phyloP scores from a whole-genome alignment of 1,139 yeast genomes.

The Magnusiomyces suaveolens region DNA sequence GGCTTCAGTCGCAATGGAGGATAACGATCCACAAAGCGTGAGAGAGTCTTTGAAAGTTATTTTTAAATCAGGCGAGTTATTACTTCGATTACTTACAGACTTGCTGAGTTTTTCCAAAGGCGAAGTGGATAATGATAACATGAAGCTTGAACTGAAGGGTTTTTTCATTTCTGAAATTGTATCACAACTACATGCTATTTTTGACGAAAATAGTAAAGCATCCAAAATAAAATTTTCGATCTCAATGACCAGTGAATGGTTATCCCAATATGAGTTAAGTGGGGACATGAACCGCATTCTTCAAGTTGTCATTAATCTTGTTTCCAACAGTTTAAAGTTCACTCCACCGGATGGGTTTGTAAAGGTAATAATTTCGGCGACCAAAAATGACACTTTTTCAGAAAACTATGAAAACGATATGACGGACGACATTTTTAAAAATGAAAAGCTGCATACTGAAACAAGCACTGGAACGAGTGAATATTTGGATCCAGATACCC shows the following conservation, averaged over 20 bases:
- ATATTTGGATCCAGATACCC: no score
- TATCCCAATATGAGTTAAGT: slow-evolving; percentile 43
- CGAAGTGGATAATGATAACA: slow-evolving; percentile 68
- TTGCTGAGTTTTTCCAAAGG: slow-evolving; percentile 81
- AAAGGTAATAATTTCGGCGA: slow-evolving; percentile 42
- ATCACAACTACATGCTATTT: slow-evolving; percentile 66
- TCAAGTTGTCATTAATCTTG: slow-evolving; percentile 86
- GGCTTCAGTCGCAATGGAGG: slow-evolving; percentile 90
- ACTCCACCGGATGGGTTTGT: slow-evolving; percentile 86
- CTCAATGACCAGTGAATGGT: slow-evolving; percentile 36
- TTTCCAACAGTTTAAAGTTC: slow-evolving; percentile 81
- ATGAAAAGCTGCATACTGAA: no score
- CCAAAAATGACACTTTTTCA: slow-evolving; percentile 15
- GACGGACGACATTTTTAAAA: no score
- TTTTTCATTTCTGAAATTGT: slow-evolving; percentile 62
- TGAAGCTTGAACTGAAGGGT: slow-evolving; percentile 73
- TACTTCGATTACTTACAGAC: slow-evolving; percentile 80
- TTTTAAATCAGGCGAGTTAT: slow-evolving; percentile 76
- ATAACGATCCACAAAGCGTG: slow-evolving; percentile 54
- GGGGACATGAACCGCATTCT: slow-evolving; percentile 92
- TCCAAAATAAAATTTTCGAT: slow-evolving; percentile 46
- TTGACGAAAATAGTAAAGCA: slow-evolving; percentile 59
- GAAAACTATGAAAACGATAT: slow-evolving; percentile 19
- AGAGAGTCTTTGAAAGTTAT: slow-evolving; percentile 65
- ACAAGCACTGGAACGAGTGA: no score